Conservation (phyloP, 306 rosid species). For the Quercus glauca region DNA sequence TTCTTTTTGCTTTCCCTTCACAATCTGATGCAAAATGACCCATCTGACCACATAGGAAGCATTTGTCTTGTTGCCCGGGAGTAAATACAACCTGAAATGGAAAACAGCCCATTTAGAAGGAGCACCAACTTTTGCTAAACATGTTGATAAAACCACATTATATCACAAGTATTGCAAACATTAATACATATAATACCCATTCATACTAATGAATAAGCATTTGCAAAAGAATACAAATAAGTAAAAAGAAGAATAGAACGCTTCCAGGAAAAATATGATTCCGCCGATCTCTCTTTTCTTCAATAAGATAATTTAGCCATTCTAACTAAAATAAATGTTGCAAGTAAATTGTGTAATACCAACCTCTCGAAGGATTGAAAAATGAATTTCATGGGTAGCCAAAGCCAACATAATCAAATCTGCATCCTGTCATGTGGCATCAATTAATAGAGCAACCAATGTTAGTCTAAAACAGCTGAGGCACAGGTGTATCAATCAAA, state of each 20-base stretch:
- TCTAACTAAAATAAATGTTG: not conserved
- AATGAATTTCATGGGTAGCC: constrained; percentile 97
- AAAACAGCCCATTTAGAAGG: constrained; percentile 26
- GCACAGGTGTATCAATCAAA: constrained; percentile 1
- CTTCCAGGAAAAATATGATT: not conserved
- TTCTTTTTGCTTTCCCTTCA: constrained; percentile 84
- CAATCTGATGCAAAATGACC: constrained; percentile 92
- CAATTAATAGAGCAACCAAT: constrained; percentile 15
- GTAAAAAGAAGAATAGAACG: not conserved
- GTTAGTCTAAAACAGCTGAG: not conserved
- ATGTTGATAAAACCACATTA: constrained; percentile 13
- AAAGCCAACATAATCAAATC: constrained; percentile 96
- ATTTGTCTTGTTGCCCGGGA: constrained; percentile 91
- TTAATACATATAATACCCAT: not conserved
- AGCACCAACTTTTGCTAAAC: constrained; percentile 9
- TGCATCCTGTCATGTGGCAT: constrained; percentile 72
- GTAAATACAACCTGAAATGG: constrained; percentile 77
- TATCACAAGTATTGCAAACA: not conserved
- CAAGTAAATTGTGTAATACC: constrained; percentile 20
- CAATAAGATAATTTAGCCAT: not conserved
- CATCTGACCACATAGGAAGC: constrained; percentile 92
- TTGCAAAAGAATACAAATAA: not conserved
- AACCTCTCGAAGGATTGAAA: constrained; percentile 97
- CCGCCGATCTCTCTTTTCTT: not conserved
- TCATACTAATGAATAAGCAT: not conserved